Evolutionary conservation across 176 grass and related monocot genomes (phyloP).

Genomic region (Rhynchospora breviuscula): DNA sequence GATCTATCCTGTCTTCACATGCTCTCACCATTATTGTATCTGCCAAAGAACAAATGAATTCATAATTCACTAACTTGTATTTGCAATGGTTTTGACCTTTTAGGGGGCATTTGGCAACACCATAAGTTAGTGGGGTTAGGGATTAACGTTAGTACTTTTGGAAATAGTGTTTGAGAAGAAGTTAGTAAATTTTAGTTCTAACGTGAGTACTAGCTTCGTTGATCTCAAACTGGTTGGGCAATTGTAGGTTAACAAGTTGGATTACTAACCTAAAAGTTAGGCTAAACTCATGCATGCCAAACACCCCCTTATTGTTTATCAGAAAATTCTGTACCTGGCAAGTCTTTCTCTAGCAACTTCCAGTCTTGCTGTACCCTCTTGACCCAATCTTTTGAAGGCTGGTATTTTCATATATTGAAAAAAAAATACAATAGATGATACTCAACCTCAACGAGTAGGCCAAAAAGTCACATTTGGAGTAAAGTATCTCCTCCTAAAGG

Average conservation of each 20-base stretch:
- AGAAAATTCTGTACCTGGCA: constrained; percentile 52
- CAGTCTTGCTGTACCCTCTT: constrained; percentile 88
- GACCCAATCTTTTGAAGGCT: constrained; percentile 66
- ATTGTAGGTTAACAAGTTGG: too few relatives aligned
- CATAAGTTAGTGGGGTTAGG: too few relatives aligned
- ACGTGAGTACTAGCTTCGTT: too few relatives aligned
- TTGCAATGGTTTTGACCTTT: neutral
- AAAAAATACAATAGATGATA: neutral
- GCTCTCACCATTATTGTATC: constrained; percentile 72
- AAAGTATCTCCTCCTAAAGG: neutral
- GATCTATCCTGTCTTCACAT: constrained; percentile 76
- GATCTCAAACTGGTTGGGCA: too few relatives aligned
- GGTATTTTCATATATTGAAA: neutral
- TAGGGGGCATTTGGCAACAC: too few relatives aligned
- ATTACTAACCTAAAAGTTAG: too few relatives aligned
- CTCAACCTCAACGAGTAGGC: neutral
- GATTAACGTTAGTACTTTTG: too few relatives aligned
- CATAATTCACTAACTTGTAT: neutral
- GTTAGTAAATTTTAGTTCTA: too few relatives aligned
- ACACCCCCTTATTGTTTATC: neutral
- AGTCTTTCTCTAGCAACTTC: constrained; percentile 74
- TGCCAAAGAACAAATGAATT: constrained; percentile 28
- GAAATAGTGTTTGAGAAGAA: too few relatives aligned
- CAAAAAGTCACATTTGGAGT: neutral
- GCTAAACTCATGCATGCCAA: too few relatives aligned